phyloP scores from a whole-genome alignment of 768 basidiomycete genomes.

The Auricularia sp. region DNA sequence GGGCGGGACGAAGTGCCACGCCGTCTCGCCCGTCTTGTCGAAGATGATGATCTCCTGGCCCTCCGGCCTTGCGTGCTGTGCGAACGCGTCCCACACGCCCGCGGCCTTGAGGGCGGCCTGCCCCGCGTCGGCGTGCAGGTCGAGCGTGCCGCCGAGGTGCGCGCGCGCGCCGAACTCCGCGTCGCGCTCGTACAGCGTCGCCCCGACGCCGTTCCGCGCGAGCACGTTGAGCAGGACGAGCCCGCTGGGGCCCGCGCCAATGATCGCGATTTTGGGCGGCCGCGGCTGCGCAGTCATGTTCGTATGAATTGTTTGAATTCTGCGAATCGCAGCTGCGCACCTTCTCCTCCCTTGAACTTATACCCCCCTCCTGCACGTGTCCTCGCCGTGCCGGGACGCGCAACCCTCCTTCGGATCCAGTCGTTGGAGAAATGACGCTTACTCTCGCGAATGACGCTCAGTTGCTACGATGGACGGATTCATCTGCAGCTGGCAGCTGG shows the following conservation, averaged over 20 bases:
- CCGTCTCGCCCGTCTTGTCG: background rate
- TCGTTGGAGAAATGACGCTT: too few species aligned
- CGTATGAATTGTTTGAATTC: too few species aligned
- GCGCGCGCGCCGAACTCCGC: slow-evolving; percentile 7
- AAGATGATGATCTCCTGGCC: slow-evolving; percentile 14
- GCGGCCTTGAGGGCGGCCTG: slow-evolving; percentile 14
- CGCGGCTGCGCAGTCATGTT: too few species aligned
- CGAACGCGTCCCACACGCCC: slow-evolving; percentile 14
- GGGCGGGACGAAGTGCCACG: background rate
- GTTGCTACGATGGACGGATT: too few species aligned
- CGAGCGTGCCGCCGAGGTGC: slow-evolving; percentile 17
- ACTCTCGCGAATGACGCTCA: too few species aligned
- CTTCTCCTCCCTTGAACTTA: too few species aligned
- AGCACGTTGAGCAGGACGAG: slow-evolving; percentile 20
- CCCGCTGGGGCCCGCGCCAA: slow-evolving; percentile 21
- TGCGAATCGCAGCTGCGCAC: too few species aligned
- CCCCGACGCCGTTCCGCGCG: slow-evolving; percentile 12
- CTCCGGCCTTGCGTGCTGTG: slow-evolving; percentile 11
- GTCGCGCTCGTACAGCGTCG: slow-evolving; percentile 17
- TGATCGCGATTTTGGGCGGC: slow-evolving; percentile 10
- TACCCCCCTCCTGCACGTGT: too few species aligned
- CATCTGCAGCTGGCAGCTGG: too few species aligned
- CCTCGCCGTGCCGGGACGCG: too few species aligned
- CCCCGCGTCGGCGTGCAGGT: slow-evolving; percentile 20
- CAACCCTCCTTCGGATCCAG: too few species aligned